Conservation (phyloP, 768 basidiomycete genomes). For the Rubroboletus satanas region DNA sequence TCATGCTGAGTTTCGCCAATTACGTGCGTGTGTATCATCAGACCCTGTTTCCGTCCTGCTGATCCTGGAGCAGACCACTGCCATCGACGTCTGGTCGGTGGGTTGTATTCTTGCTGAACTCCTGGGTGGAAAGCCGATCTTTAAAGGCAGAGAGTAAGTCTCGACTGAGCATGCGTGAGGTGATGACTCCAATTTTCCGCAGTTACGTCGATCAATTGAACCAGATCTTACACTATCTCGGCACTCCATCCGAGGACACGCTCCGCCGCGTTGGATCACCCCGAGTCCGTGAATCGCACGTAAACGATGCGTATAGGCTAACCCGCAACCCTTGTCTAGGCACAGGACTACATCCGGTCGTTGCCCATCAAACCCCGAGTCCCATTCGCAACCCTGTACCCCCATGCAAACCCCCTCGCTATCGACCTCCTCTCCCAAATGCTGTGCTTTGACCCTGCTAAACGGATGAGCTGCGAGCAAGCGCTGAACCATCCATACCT, state of each 20-base stretch:
- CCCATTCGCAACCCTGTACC: constrained; percentile 88
- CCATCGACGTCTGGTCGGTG: constrained; percentile 95
- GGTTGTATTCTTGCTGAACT: constrained; percentile 95
- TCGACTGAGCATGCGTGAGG: not conserved
- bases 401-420: constrained; percentile 88
- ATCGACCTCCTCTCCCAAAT: constrained; percentile 90
- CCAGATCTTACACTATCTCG: constrained; percentile 96
- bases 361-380: constrained; percentile 96
- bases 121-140: constrained; percentile 90
- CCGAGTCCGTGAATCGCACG: constrained; percentile 49
- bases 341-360: constrained; percentile 97
- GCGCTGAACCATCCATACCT: constrained; percentile 94
- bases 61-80: constrained; percentile 57
- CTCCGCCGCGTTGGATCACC: constrained; percentile 94
- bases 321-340: constrained; percentile 44
- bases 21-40: constrained; percentile 53
- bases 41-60: constrained; percentile 6
- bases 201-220: constrained; percentile 99
- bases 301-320: not conserved
- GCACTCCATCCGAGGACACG: constrained; percentile 95
- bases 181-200: constrained; percentile 6
- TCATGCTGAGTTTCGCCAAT: constrained; percentile 96
- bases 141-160: constrained; percentile 93
- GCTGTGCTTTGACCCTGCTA: constrained; percentile 94
- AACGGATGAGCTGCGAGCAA: constrained; percentile 93